Evolutionary conservation across 352 stramenopile species (phyloP), one percentile per base, ranked within the genome.

Genomic region (Thraustochytrium striatum): DNA sequence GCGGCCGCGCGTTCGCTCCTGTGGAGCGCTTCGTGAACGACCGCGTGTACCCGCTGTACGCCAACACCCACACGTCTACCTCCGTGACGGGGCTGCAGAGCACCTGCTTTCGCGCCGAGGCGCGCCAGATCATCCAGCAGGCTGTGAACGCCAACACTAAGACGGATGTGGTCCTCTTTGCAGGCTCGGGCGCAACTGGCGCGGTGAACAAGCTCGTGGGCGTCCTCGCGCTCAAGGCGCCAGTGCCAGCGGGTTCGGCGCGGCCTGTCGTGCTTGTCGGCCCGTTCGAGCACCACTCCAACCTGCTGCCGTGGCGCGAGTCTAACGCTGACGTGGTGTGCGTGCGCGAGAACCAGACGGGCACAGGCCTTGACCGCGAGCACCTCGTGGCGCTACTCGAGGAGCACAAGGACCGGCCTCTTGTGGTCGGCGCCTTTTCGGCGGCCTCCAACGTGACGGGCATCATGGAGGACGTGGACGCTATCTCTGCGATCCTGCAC

Each of bases 281-380:
- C 50, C 94, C 94, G 3, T 97, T 96, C 69, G 95, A 97, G 83
- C 95, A 98, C 84, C 96, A 99, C 84, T 97, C 92, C 35, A 98
- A 98, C 86, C 80, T 98, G 19, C 84, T 99, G 9, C 94, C 94
- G 2, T 99, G 95, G 94, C 84, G 94, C 53, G 95, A 99, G 86
- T 92, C 87, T 72, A 85, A 79, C 7, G 88, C 87, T 0, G 87
- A 95, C 30, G 87, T 96, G 33, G 85, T 94, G 25, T 82, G 83
- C 35, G 88, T 96, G 38, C 84, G 86, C 0, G 52, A 81, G 28
- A 7, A 9, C 39, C 39, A 5, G 21, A 9, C 7, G 3, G 69
- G 68, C 19, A 85, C 85, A 0, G 84, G 86, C 9, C 44, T 95
- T 9, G 89, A 93, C 78, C 43, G 91, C 3, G 38, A 78, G 8